These are phyloP conservation scores for Odontarrhena argentea DNA, from an alignment of 345 rosid species.

Conservation along the genomic window DNA sequence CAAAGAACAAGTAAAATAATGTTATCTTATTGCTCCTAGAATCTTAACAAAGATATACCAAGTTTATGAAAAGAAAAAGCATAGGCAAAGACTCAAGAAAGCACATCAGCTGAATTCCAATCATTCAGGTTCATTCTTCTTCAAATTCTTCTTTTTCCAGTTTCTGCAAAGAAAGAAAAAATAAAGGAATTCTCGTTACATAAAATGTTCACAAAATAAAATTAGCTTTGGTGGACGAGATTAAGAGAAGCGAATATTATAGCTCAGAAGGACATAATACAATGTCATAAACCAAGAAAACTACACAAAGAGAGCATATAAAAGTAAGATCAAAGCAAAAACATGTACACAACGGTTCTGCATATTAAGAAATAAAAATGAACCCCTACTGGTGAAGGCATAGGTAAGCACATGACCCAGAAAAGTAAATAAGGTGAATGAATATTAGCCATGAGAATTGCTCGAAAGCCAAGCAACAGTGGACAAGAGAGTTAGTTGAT, in stretches of 20 bases:
- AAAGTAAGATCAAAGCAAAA: neutral
- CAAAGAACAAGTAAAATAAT: slow-evolving; percentile 1
- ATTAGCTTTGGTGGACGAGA: neutral
- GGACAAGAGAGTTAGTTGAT: slow-evolving; percentile 4
- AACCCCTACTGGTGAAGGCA: neutral
- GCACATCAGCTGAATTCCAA: slow-evolving; percentile 8
- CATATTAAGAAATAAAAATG: neutral
- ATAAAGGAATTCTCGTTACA: neutral
- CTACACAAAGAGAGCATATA: neutral
- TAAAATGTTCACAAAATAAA: neutral
- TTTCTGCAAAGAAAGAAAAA: slow-evolving; percentile 30
- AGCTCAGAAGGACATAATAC: neutral
- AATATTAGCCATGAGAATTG: neutral
- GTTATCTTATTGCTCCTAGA: slow-evolving; percentile 35
- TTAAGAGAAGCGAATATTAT: neutral
- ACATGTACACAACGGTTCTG: neutral
- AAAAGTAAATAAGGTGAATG: slow-evolving; percentile 12
- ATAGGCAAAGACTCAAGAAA: slow-evolving; percentile 7
- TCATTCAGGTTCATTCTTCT: slow-evolving; percentile 38
- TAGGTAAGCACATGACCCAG: neutral
- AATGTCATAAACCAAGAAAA: slow-evolving; percentile 4
- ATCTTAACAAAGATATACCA: slow-evolving; percentile 27
- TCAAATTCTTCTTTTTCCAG: slow-evolving; percentile 37
- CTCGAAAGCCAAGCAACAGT: neutral
- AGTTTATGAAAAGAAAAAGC: slow-evolving; percentile 26